These are phyloP conservation scores for Tuber brumale DNA, from an alignment of 495 filamentous ascomycete genomes.

Conservation along the genomic window DNA sequence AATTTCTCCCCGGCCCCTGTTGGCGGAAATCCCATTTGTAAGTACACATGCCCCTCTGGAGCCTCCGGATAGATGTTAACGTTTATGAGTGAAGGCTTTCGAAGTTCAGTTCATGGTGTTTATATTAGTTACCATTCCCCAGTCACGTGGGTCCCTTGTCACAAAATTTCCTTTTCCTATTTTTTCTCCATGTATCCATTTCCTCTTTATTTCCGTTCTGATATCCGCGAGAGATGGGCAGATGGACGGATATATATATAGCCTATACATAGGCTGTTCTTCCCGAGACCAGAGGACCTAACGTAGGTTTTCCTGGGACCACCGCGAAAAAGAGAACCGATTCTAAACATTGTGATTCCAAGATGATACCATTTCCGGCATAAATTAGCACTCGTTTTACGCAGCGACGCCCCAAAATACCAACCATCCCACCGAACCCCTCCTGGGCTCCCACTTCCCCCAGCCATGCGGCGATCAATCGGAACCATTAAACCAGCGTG, in stretches of 20 bases:
- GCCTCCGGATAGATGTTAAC: background rate
- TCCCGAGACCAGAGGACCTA: background rate
- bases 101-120: background rate
- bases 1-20: no score
- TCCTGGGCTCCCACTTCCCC: no score
- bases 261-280: background rate
- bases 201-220: background rate
- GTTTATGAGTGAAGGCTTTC: background rate
- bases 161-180: background rate
- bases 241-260: background rate
- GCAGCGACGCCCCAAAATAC: no score
- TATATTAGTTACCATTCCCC: background rate
- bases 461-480: no score
- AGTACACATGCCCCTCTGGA: no score
- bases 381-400: no score
- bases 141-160: background rate
- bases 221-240: background rate
- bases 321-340: no score
- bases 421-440: no score
- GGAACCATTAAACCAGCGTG: no score
- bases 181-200: background rate
- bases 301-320: background rate
- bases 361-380: no score
- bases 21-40: no score
- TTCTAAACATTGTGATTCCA: no score